Evolutionary conservation across 768 basidiomycete genomes (phyloP).

Genomic region (Mycena indigotica): DNA sequence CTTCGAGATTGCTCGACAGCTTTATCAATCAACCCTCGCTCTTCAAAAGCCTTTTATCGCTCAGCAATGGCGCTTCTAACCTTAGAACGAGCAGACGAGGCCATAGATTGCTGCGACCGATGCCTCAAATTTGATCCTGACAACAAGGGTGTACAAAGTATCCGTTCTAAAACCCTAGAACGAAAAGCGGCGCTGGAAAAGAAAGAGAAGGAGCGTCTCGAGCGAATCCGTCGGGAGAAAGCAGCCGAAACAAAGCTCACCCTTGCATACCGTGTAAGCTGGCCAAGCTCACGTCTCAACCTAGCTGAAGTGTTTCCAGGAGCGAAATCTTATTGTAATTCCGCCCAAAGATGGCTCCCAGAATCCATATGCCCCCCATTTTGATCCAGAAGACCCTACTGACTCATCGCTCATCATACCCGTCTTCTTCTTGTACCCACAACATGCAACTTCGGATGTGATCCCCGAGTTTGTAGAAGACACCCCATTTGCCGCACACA

Average conservation of each 20-base stretch:
- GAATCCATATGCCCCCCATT: slow-evolving; percentile 64
- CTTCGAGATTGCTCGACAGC: slow-evolving; percentile 83
- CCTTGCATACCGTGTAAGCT: slow-evolving; percentile 62
- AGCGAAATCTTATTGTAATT: slow-evolving; percentile 68
- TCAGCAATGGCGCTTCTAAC: slow-evolving; percentile 77
- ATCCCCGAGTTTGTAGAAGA: slow-evolving; percentile 85
- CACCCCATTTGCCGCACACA: slow-evolving; percentile 77
- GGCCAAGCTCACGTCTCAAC: slow-evolving; percentile 3
- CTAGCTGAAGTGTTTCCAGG: too few relatives aligned
- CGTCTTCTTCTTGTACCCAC: slow-evolving; percentile 92
- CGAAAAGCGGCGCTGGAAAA: slow-evolving; percentile 52
- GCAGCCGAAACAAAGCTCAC: slow-evolving; percentile 57
- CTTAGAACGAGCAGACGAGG: slow-evolving; percentile 77
- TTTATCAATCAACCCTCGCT: slow-evolving; percentile 58
- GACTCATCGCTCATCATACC: slow-evolving; percentile 73
- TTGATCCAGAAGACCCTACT: slow-evolving; percentile 66
- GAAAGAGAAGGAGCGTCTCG: slow-evolving; percentile 51
- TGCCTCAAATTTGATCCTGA: slow-evolving; percentile 62
- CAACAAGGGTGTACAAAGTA: slow-evolving; percentile 53
- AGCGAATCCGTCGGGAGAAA: slow-evolving; percentile 50
- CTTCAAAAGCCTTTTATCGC: slow-evolving; percentile 86
- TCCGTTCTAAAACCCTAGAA: slow-evolving; percentile 51
- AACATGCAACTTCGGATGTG: slow-evolving; percentile 85
- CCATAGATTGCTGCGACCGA: slow-evolving; percentile 76
- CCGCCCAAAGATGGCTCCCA: slow-evolving; percentile 53